Base-by-base conservation (phyloP, 2,329 filamentous ascomycete species). In the Beauveria sp. region DNA sequence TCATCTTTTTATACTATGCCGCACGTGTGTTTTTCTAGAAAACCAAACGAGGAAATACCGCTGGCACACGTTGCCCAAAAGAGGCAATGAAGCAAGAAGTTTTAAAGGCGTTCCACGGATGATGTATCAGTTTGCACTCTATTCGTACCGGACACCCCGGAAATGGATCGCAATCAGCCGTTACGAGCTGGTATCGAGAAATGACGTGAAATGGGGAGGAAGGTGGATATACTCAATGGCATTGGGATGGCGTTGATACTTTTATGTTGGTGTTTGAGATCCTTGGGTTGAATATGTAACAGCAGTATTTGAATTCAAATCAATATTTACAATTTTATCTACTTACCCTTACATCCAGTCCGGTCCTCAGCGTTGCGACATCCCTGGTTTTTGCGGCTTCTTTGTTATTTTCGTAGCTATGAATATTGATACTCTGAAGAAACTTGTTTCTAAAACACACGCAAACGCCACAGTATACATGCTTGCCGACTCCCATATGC, bases 1-100 rank as follows among this genome's bases (percentile, higher is more conserved):
- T 96, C 52, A 68, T 97, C 58, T 74, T 92, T 61, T 70, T 96
- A 44, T 97, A 90, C 75, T 92, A 92, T 70, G 76, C 88, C 14
- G 76, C 82, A 66, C 84, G 84, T 66, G 79, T 87, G 73, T 77
- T 91, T 59, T 83, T 90, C 63, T 85, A 68, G 76, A n/a, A 6
- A 8, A 14, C 4, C 14, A 24, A 54, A 26, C 20, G 14, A 47
- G 41, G 18, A 43, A 37, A 37, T 37, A 14, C 12, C 34, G 34
- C 12, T 37, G 34, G 34, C 34, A 37, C 34, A 37, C 5, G 12
- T 37, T 37, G 34, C 14, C 34, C 5, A 16, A 37, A 37, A 16
- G 14, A 37, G 12, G 34, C 34, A 37, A 37, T 37, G 34, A 16
- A 14, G 34, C 34, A 4, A 37, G 34, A 37, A 37, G 2, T 37